A percentile compares a stretch with the other conserved stretches of the same genome.
These are phyloP conservation scores for Rosa multiflora DNA, from an alignment of 306 rosid genomes.

Conservation along the genomic window DNA sequence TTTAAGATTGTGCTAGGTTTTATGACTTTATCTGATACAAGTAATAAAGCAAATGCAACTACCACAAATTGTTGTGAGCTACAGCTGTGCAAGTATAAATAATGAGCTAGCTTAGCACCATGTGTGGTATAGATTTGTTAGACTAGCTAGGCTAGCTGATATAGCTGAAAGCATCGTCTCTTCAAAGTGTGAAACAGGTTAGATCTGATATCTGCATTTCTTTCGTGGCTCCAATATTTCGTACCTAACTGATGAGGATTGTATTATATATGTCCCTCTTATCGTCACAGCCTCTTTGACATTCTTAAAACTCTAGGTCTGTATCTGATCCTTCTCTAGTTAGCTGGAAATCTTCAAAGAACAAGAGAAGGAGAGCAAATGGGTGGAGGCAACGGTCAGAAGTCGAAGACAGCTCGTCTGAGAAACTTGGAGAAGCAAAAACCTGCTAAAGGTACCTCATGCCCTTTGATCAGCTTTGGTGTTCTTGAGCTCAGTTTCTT, in stretches of 20 bases:
- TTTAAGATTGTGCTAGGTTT: not conserved
- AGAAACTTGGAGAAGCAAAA: constrained; percentile 56
- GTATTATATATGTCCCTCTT: not conserved
- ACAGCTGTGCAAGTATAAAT: constrained; percentile 21
- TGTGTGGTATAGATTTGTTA: constrained; percentile 3
- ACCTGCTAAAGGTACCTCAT: constrained; percentile 30
- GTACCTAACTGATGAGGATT: not conserved
- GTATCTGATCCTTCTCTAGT: not conserved
- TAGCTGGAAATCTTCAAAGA: not conserved
- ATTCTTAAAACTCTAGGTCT: not conserved
- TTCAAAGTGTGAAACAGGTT: not conserved
- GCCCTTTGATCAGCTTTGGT: not conserved
- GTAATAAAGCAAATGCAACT: not conserved
- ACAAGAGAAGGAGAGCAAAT: constrained; percentile 21
- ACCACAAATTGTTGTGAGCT: constrained; percentile 35
- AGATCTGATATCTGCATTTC: not conserved
- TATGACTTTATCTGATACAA: not conserved
- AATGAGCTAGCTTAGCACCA: not conserved
- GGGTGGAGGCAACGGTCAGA: constrained; percentile 57
- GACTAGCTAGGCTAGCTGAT: not conserved
- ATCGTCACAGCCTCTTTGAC: not conserved
- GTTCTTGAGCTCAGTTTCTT: not conserved
- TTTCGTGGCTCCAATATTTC: not conserved
- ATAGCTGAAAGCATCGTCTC: not conserved
- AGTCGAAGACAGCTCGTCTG: constrained; percentile 49